A percentile compares a stretch with the other conserved stretches of the same genome.
Evolutionary conservation across 2,329 filamentous ascomycete species (phyloP).

Genomic region (Botrytis deweyae): DNA sequence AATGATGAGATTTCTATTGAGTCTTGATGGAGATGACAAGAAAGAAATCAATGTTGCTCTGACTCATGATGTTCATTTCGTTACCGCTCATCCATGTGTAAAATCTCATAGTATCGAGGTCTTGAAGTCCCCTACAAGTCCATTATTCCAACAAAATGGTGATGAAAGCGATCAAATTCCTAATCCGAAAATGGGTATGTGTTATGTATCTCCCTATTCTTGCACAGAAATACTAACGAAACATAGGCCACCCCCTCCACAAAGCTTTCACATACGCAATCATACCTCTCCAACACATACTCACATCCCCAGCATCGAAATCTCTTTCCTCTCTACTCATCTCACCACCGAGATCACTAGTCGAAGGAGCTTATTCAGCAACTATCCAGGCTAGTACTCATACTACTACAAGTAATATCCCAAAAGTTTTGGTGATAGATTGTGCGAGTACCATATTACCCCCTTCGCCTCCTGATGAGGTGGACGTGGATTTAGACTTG

Average conservation of each 20-base stretch:
- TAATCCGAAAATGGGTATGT: conserved; percentile 14
- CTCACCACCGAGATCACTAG: conserved; percentile 35
- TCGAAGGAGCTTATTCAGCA: conserved; percentile 21
- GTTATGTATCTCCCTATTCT: not conserved
- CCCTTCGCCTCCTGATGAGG: conserved; percentile 28
- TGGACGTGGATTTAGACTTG: not conserved
- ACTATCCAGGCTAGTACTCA: conserved; percentile 37
- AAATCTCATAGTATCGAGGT: conserved; percentile 57
- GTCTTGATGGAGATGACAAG: conserved; percentile 27
- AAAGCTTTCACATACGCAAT: conserved; percentile 61
- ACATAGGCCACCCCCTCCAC: conserved; percentile 59
- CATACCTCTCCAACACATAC: conserved; percentile 57
- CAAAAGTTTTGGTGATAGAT: conserved; percentile 58
- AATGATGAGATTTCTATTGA: conserved; percentile 36
- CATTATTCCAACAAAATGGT: conserved; percentile 52
- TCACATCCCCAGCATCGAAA: conserved; percentile 37
- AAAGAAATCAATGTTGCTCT: conserved; percentile 43
- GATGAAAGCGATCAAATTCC: conserved; percentile 11
- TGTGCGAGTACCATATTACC: conserved; percentile 46
- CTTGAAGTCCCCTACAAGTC: conserved; percentile 58
- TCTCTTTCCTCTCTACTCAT: conserved; percentile 31
- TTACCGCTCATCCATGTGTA: conserved; percentile 65
- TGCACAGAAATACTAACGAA: conserved; percentile 2
- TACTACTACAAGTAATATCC: conserved; percentile 40
- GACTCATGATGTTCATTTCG: conserved; percentile 60